Base-by-base conservation (phyloP, 106 monocot genomes). In the Dioscorea alata region DNA sequence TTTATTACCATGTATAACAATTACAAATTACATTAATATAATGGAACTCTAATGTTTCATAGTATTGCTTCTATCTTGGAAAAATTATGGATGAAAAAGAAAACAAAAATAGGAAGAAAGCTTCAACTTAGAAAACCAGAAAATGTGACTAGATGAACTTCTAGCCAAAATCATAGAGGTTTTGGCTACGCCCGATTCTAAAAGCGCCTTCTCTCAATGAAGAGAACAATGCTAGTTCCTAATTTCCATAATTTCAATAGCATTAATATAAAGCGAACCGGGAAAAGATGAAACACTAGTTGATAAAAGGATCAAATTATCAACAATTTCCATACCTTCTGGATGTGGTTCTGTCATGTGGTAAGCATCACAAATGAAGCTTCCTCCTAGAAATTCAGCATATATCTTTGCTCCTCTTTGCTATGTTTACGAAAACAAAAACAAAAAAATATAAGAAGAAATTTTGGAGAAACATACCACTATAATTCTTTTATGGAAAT, bases 261-360 rank as follows among this genome's bases (percentile, higher is more conserved):
- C 42, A 42, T 42, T 10, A 42, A 42, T 42, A 42, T 42, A 42
- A 42, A 54, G 54, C 15, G 0, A 5, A 54, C 15, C 9, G 18
- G 13, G 18, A 42, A 42, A 42, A 10, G 42, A 42, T 42, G 28
- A 28, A 54, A 54, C 5, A 8, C 4, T 10, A 42, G 42, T 42
- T 42, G 42, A 6, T 42, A 42, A 42, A 42, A 5, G 6, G 5
- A 42, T 42, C 1, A 42, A 42, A 54, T 51, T 2, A 12, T 13
- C 54, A 54, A 54, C 18, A 18, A 18, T 54, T 54, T 19, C 19
- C 66, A 12, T 81, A 87, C 97, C 97, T 67, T 92, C 89, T 51
- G 97, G 97, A 79, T 97, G 97, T 61, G 97, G 97, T 70, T 97
- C 92, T 22, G 92, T 97, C 84, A 97, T 79, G 71, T 97, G 97